These are phyloP conservation scores for Pyrenula massariospora DNA, from an alignment of 495 filamentous ascomycete species.

Conservation along the genomic window DNA sequence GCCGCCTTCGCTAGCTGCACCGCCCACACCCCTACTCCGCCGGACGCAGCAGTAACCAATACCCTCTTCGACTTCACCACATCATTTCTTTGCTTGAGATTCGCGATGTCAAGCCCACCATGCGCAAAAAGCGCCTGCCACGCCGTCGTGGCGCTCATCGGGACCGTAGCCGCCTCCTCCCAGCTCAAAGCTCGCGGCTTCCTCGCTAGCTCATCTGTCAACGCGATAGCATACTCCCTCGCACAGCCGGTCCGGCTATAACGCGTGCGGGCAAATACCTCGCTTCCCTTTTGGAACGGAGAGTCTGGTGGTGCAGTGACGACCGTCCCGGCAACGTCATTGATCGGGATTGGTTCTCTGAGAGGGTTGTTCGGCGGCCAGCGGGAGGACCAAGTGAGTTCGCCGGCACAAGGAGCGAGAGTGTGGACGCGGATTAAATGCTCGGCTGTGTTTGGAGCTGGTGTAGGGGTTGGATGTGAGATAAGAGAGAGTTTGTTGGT, in stretches of 20 bases:
- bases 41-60: slow-evolving; percentile 36
- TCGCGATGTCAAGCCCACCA: slow-evolving; percentile 18
- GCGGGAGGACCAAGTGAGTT: slow-evolving; percentile 33
- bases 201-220: slow-evolving; percentile 34
- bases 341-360: slow-evolving; percentile 38
- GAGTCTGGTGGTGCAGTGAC: slow-evolving; percentile 34
- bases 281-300: slow-evolving; percentile 37
- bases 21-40: slow-evolving; percentile 44
- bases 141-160: slow-evolving; percentile 40
- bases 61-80: slow-evolving; percentile 20
- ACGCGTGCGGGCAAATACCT: slow-evolving; percentile 39
- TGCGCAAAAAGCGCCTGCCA: slow-evolving; percentile 50
- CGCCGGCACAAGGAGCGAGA: slow-evolving; percentile 44
- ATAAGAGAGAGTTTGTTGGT: slow-evolving; percentile 2
- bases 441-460: slow-evolving; percentile 20
- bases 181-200: slow-evolving; percentile 35
- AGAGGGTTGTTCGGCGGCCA: slow-evolving; percentile 23
- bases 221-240: slow-evolving; percentile 36
- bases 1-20: slow-evolving; percentile 39
- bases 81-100: not conserved
- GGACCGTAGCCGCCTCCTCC: slow-evolving; percentile 38
- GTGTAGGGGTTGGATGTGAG: slow-evolving; percentile 26
- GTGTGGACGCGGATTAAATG: slow-evolving; percentile 50
- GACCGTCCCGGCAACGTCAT: slow-evolving; percentile 44
- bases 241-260: slow-evolving; percentile 38